Base-by-base conservation (phyloP, 2,329 filamentous ascomycete genomes). In the Trematosphaeria pertusa region DNA sequence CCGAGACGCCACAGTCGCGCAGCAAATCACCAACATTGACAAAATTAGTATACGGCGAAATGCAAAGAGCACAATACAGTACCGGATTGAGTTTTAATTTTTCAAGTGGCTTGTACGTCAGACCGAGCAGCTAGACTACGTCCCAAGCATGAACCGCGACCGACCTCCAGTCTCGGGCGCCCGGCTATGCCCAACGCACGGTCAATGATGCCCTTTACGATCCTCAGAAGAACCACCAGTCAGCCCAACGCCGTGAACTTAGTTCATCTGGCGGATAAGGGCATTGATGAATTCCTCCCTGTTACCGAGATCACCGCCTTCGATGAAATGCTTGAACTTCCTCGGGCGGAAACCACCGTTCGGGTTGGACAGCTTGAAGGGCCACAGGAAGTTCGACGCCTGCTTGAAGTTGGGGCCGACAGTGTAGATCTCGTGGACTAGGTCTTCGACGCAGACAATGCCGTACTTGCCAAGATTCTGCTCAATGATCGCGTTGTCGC, bases 291-390 rank as follows among this genome's bases (percentile, higher is more conserved):
- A 88, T 73, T 97, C 90, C 86, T 99, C 94, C 65, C 94, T 89
- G 87, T 99, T 97, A 77, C 94, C 94, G 69, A 95, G 83, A 80
- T 99, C 94, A 88, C 94, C 94, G 80, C 93, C 94, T 86, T 97
- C 89, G 63, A 97, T 91, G 85, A 90, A 97, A 85, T 97, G 92
- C 85, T 91, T 94, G 88, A 97, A 97, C 85, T 97, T 99, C 81
- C 94, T 85, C 70, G 89, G 78, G 68, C 89, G 88, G 91, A 97
- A 99, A 64, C 94, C 94, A 78, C 94, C 94, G 69, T 81, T 97
- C 75, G 94, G 94, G 85, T 96, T 97, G 85, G 86, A 91, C 66
- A 99, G 89, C 90, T 99, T 97, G 89, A 99, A 99, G 77, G 94
- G 94, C 94, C 94, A 99, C 67, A 99, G 84, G 88, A 97, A 97